Percentiles rank a stretch among this genome's conserved stretches.
Evolutionary conservation across 2,329 filamentous ascomycete species (phyloP).

Genomic region (Ascochyta fabae): DNA sequence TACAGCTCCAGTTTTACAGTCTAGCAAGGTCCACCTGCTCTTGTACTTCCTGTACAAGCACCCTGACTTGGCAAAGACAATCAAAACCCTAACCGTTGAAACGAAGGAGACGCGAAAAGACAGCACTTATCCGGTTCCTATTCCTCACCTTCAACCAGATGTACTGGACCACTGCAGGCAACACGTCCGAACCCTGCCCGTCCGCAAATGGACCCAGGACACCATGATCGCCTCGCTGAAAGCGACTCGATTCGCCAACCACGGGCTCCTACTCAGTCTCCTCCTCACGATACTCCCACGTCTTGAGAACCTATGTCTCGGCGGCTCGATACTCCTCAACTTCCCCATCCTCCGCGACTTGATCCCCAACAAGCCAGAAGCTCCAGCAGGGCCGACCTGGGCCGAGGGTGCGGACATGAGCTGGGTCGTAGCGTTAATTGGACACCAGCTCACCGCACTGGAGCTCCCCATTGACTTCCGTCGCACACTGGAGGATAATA

Average conservation of each 20-base stretch:
- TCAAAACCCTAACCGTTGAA: slow-evolving; percentile 3
- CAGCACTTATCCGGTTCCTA: neutral
- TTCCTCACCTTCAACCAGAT: neutral
- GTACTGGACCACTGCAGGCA: neutral
- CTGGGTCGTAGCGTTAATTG: neutral
- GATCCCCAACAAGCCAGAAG: neutral
- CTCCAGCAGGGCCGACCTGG: neutral
- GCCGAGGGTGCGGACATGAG: neutral
- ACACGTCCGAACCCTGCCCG: neutral
- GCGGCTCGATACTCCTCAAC: slow-evolving; percentile 4
- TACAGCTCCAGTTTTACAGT: slow-evolving; percentile 2
- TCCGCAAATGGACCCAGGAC: neutral
- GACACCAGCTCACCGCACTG: neutral
- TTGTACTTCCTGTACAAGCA: neutral
- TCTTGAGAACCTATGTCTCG: neutral
- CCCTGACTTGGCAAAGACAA: neutral
- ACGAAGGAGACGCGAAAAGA: slow-evolving; percentile 1
- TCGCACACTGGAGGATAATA: neutral
- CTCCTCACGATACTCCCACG: slow-evolving; percentile 1
- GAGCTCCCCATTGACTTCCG: slow-evolving; percentile 2
- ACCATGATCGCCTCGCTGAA: neutral
- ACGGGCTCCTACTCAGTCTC: neutral
- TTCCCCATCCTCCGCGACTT: neutral
- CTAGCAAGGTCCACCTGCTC: slow-evolving; percentile 4
- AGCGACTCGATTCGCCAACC: neutral